Evolutionary conservation across 768 basidiomycete species (phyloP), one percentile per base, ranked within the genome.

Genomic region (Hirschioporus abietinus): DNA sequence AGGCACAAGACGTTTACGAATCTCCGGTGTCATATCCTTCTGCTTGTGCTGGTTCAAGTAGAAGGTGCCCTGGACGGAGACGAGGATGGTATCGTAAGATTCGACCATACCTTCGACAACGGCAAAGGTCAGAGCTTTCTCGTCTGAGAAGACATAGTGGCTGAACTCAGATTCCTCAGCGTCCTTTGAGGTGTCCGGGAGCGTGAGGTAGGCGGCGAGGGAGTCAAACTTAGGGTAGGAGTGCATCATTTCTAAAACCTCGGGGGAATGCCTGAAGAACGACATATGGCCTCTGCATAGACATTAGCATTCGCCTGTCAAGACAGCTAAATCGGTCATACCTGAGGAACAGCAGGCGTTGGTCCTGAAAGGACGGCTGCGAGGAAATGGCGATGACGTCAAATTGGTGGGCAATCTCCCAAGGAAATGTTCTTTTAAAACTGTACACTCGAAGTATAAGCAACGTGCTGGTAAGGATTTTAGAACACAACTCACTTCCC

Each of bases 161-260:
- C 60, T 61, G 60, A 61, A 61, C 30, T 61, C 25, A 3, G 60
- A 61, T 15, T 61, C 60, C 30, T 61, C 60, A 15, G 25, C 24
- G 23, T 61, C 60, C 23, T 25, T 34, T 12, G 25, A 15, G 25
- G 30, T 25, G 25, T 25, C 30, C 4, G 60, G 60, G 60, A 34
- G 30, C 15, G 30, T 25, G 25, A 61, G 18, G 23, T 25, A 61
- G 60, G 24, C 25, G 7, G 25, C 60, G 30, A 61, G 60, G 24
- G 60, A 61, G 24, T 25, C 30, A 34, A 61, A 61, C 24, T 25
- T 34, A 9, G 60, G 60, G 30, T 61, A 61, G 15, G 60, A 15
- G 60, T 61, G 60, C 60, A 61, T 25, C 60, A 61, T 61, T 15
- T 61, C 60, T 23, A 61, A 15, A 24, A 61, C 60, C 60, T 12